Base-by-base conservation (phyloP, 805 yeast species). In the Cephaloascus fragrans region DNA sequence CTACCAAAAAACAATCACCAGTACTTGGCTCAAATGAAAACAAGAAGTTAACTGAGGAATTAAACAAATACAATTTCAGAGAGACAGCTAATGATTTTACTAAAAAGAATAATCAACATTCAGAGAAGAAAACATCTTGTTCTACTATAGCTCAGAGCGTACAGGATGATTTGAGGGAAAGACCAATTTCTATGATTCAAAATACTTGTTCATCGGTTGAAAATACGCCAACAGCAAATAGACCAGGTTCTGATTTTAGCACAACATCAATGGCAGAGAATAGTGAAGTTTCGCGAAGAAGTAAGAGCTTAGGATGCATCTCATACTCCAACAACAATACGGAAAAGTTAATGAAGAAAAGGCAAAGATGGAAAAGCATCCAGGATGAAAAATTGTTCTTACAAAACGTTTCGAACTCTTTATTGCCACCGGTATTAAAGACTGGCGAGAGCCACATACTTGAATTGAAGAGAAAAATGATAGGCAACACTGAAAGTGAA, bases 361-460 rank as follows among this genome's bases (percentile, higher is more conserved):
- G 18, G n/a, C 15, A 8, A 14, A 31, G 15, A 31, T 31, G 33
- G 33, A 14, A 31, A 16, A 31, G 33, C n/a, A 33, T 33, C 18
- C 14, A 57, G 34, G 54, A 55, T 39, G 67, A 62, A 39, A 53
- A 51, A 35, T 38, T 41, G 4, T 58, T 57, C 36, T 38, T 62
- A 12, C 41, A 50, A n/a, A 51, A 52, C 18, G 54, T 62, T 9
- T 55, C 54, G 44, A 59, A 59, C 38, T 47, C 50, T 4, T 47
- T 62, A 18, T 44, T 62, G 17, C 67, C 67, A 5, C 46, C 66
- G 2, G 65, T 62, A 1, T 45, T 62, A 23, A 56, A 51, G 40
- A 51, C 45, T 18, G 59, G 62, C 2, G 61, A 55, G 37, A 56
- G 62, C 35, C 62, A 59, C 1, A 60, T 60, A 1, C 45, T 56